These are phyloP conservation scores for Hypocreales sp. DNA, from an alignment of 2,329 filamentous ascomycete genomes.

Conservation along the genomic window DNA sequence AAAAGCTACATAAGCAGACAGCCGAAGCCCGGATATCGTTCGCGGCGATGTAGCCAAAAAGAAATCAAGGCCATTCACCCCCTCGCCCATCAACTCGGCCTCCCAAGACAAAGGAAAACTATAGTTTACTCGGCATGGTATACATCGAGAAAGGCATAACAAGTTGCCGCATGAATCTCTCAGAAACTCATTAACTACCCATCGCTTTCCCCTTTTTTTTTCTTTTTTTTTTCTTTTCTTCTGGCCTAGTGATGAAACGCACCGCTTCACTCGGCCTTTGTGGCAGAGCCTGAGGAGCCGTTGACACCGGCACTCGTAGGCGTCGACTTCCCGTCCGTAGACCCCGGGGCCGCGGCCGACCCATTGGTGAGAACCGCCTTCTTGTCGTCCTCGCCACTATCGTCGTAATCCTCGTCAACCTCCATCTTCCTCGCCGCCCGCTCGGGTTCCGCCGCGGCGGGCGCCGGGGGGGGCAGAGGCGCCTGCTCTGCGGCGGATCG, in stretches of 20 bases:
- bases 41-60: slow-evolving; percentile 15
- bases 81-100: background rate
- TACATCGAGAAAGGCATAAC: slow-evolving; percentile 6
- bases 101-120: slow-evolving; percentile 8
- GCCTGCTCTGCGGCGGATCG: slow-evolving; percentile 26
- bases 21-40: slow-evolving; percentile 13
- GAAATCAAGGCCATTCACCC: slow-evolving; percentile 1
- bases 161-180: slow-evolving; percentile 9
- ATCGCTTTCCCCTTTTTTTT: slow-evolving; percentile 8
- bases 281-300: slow-evolving; percentile 12
- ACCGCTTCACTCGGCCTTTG: slow-evolving; percentile 28
- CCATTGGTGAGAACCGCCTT: slow-evolving; percentile 31
- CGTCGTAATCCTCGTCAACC: slow-evolving; percentile 94
- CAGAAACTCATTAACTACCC: too few relatives aligned
- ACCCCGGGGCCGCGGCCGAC: slow-evolving; percentile 28
- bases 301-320: slow-evolving; percentile 32
- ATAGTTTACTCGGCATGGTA: slow-evolving; percentile 6
- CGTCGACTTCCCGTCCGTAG: slow-evolving; percentile 34
- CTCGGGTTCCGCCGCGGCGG: slow-evolving; percentile 54
- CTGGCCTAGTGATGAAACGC: too few relatives aligned
- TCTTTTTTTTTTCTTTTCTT: background rate
- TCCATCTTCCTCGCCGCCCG: slow-evolving; percentile 86
- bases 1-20: too few relatives aligned
- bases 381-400: slow-evolving; percentile 78
- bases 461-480: slow-evolving; percentile 29